phyloP scores from a whole-genome alignment of 805 yeast species.

The Candida rishiriensis region DNA sequence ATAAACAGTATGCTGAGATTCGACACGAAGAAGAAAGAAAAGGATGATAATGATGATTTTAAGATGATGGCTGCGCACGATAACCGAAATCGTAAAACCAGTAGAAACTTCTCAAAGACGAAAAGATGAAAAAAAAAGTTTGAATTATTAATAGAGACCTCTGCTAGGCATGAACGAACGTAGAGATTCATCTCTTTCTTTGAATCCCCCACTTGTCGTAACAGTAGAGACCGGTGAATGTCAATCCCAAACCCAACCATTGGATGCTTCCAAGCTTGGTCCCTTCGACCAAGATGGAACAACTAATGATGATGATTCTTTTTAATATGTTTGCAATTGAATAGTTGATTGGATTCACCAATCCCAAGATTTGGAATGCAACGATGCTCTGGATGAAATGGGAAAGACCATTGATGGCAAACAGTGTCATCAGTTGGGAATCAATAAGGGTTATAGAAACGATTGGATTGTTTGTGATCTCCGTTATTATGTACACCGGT shows the following conservation, averaged over 20 bases:
- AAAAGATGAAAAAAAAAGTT: neutral
- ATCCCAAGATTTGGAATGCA: conserved; percentile 72
- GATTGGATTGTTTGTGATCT: conserved; percentile 34
- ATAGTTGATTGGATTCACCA: conserved; percentile 70
- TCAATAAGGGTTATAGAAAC: conserved; percentile 28
- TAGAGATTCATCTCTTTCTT: conserved; percentile 12
- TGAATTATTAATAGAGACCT: neutral
- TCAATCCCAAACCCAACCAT: conserved; percentile 49
- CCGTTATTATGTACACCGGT: conserved; percentile 61
- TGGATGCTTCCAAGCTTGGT: conserved; percentile 36
- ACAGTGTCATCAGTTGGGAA: conserved; percentile 30
- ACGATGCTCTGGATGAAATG: conserved; percentile 71
- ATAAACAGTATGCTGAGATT: too few relatives aligned
- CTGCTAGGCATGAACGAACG: neutral
- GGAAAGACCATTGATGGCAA: conserved; percentile 58
- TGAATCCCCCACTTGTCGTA: conserved; percentile 65
- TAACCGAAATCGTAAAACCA: too few relatives aligned
- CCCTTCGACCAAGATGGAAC: conserved; percentile 64
- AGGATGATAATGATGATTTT: too few relatives aligned
- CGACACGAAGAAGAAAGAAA: too few relatives aligned
- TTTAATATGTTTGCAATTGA: conserved; percentile 76
- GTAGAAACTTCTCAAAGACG: too few relatives aligned
- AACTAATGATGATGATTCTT: conserved; percentile 63
- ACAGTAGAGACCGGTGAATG: conserved; percentile 59
- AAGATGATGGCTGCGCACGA: too few relatives aligned